Base-by-base conservation (phyloP, 768 basidiomycete species). In the Roridomyces roridus region DNA sequence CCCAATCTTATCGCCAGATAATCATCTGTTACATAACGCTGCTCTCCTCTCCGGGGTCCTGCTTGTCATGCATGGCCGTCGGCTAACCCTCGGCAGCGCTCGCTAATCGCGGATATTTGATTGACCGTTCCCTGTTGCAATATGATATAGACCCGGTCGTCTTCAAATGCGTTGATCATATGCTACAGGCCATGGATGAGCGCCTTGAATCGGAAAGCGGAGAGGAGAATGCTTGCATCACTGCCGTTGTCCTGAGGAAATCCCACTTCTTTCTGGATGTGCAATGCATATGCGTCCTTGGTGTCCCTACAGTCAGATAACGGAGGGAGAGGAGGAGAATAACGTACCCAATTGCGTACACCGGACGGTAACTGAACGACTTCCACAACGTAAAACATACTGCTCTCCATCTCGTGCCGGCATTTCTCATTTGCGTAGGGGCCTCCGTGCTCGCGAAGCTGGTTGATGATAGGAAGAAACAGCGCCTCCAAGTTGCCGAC, bases 401-500 rank as follows among this genome's bases (percentile, higher is more conserved):
- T 55, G 8, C 48, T 29, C 6, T 55, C 41, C 47, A 56, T 55
- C 15, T 56, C 41, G 7, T 28, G 23, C 2, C 35, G 35, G 26
- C 46, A 50, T 25, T 49, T 50, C 20, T 49, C 6, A 24, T 43
- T 43, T 0, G 55, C 47, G 46, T 26, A 56, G 2, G 55, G 55
- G 1, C 55, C 55, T 2, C 34, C 55, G 29, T 44, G 9, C 15
- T 49, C 11, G 1, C 42, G 47, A 1, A 56, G 2, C 9, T 28
- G 3, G 2, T 23, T 48, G 17, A 55, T 43, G 5, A 39, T 6
- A 0, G 8, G 41, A n/a, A 15, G 42, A 35, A 49, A 56, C 4
- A 56, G 25, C 0, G 47, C 12, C 12, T 56, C 55, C 1, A 55
- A 9, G 24, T 55, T 55, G 6, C n/a, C n/a, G n/a, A n/a, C n/a